Base-by-base conservation (phyloP, 139 green algal species). In the Marvania coccoides region DNA sequence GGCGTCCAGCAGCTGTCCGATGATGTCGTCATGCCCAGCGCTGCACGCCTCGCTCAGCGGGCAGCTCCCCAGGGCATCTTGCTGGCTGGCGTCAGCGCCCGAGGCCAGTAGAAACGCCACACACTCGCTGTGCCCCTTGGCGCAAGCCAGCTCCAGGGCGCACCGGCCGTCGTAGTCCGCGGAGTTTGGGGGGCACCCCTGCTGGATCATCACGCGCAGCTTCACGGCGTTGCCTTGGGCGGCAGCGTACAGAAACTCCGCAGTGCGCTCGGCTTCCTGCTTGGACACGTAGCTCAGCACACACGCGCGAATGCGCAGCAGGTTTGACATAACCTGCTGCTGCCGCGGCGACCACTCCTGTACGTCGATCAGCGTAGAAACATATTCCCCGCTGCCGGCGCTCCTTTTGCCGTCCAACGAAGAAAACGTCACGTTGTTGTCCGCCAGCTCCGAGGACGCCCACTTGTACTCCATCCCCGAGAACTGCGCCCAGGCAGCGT, bases 121-220 rank as follows among this genome's bases (percentile, higher is more conserved):
- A 26, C 51, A 36, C n/a, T 30, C 63, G 10, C 40, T 13, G 53
- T 88, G 73, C 9, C 82, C 82, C 29, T 81, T 77, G 6, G 59
- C 66, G 9, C 39, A 48, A 0, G 78, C 75, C 56, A 90, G 72
- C 76, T 85, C 84, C 19, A 90, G 67, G 1, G 47, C 82, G 0
- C 71, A 88, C 34, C 84, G 62, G 12, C 73, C 69, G 40, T 87
- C 77, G 36, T 83, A 83, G 61, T 86, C 76, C 6, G 62, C 55
- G 24, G 13, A 63, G 47, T 86, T 59, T 0, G 69, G 40, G 26
- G 33, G 60, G 61, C 80, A 79, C n/a, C 82, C 79, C 42, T 88
- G 80, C 34, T 73, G 56, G 48, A 91, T 62, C 80, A 89, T 83
- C 40, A 61, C 40, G 23, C 75, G 75, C 7, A 69, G 36, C 0